Conservation (phyloP, 495 filamentous ascomycete species). For the Hypoxylon crocopeplum region DNA sequence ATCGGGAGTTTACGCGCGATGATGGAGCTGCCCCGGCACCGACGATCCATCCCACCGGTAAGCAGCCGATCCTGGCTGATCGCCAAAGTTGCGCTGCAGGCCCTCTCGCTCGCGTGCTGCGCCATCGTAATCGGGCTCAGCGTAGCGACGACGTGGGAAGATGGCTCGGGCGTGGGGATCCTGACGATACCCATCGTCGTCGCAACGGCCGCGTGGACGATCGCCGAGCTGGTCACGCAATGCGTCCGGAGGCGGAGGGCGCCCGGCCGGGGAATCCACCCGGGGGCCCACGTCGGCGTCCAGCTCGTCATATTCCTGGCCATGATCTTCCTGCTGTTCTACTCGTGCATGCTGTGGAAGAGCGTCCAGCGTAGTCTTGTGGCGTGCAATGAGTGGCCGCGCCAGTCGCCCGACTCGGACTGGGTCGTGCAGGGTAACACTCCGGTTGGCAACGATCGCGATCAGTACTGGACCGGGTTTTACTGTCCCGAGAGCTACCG, state of each 20-base stretch:
- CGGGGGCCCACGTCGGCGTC: conserved; percentile 46
- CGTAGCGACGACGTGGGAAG: conserved; percentile 4
- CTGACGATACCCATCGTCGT: conserved; percentile 30
- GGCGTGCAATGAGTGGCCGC: conserved; percentile 25
- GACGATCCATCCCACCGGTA: background rate
- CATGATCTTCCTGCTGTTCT: conserved; percentile 27
- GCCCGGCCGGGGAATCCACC: conserved; percentile 41
- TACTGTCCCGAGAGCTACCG: conserved; percentile 11
- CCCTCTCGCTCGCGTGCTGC: conserved; percentile 33
- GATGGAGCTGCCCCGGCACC: conserved; percentile 13
- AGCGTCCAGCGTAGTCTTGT: conserved; percentile 8
- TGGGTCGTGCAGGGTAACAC: conserved; percentile 8
- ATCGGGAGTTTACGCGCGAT: background rate
- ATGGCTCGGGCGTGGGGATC: background rate
- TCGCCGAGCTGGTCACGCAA: conserved; percentile 40
- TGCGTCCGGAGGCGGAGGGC: conserved; percentile 18
- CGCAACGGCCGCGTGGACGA: conserved; percentile 39
- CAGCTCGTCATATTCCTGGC: conserved; percentile 44
- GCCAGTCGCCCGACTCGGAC: conserved; percentile 8
- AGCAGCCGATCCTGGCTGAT: conserved; percentile 36
- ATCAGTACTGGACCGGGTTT: background rate
- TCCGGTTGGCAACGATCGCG: background rate
- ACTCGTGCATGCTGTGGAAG: conserved; percentile 9
- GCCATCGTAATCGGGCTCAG: conserved; percentile 38
- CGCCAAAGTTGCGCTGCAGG: conserved; percentile 41